These are phyloP conservation scores for Vitellaria paradoxa DNA, from an alignment of 179 eudicot genomes.

Conservation along the genomic window DNA sequence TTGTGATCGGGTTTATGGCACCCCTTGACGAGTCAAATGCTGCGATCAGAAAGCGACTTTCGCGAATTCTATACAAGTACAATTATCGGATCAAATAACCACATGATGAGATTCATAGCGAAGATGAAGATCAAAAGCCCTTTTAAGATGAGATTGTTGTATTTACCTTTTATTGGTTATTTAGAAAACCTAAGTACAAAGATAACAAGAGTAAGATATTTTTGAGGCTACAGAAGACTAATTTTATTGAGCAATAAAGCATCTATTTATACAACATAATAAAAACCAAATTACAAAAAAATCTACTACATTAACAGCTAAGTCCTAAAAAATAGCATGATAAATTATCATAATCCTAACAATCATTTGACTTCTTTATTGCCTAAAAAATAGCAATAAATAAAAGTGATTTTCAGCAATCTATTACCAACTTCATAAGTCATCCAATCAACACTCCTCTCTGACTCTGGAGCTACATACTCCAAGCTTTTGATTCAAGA, in stretches of 20 bases:
- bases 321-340: not conserved
- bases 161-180: not conserved
- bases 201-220: no score
- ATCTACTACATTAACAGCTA: not conserved
- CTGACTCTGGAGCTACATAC: not conserved
- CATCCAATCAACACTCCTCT: not conserved
- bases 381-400: not conserved
- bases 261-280: not conserved
- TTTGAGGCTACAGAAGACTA: not conserved
- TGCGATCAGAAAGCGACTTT: no score
- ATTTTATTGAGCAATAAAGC: not conserved
- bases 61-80: no score
- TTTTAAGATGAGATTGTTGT: no score
- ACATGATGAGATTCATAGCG: no score
- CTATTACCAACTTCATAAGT: no score
- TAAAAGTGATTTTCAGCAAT: no score
- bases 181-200: not conserved
- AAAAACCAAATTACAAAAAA: not conserved
- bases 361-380: not conserved
- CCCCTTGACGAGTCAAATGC: constrained; percentile 61
- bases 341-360: not conserved
- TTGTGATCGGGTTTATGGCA: constrained; percentile 75
- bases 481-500: not conserved
- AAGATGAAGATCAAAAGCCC: no score
- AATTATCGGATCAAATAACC: no score